Percentiles rank a stretch among this genome's conserved stretches.
Evolutionary conservation across 306 rosid species (phyloP).

Genomic region (Luffa aegyptiaca): DNA sequence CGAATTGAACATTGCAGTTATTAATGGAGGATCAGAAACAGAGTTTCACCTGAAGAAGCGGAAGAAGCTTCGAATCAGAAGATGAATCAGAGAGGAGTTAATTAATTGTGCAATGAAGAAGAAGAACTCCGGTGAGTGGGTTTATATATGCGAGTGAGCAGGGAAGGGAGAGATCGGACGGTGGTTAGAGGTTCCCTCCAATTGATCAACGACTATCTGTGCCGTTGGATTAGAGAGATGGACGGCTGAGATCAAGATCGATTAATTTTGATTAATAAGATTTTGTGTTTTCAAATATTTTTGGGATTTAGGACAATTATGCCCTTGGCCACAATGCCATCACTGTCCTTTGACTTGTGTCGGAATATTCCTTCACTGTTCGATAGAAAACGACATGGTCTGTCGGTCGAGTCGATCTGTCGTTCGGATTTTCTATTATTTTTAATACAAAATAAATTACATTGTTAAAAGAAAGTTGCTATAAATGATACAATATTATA

Average conservation of each 20-base stretch:
- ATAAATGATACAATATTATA: too few relatives aligned
- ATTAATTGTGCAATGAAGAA: neutral
- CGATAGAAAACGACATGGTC: neutral
- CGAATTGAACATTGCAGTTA: neutral
- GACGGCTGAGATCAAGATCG: neutral
- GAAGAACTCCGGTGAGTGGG: neutral
- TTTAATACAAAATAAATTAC: neutral
- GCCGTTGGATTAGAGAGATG: neutral
- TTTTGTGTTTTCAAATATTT: neutral
- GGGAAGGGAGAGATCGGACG: constrained; percentile 10
- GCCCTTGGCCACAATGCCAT: neutral
- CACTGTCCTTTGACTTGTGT: neutral
- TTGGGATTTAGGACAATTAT: neutral
- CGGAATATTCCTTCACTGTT: neutral
- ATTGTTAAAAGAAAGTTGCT: too few relatives aligned
- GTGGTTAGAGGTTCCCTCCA: constrained; percentile 28
- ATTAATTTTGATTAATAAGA: neutral
- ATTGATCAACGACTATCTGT: neutral
- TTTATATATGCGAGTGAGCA: constrained; percentile 19
- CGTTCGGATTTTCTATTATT: neutral
- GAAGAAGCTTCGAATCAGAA: neutral
- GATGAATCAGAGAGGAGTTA: neutral
- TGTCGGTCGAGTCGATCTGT: neutral
- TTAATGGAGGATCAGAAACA: neutral
- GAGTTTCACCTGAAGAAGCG: neutral